phyloP scores from a whole-genome alignment of 768 basidiomycete genomes.

The Leccinum pellstonianum region DNA sequence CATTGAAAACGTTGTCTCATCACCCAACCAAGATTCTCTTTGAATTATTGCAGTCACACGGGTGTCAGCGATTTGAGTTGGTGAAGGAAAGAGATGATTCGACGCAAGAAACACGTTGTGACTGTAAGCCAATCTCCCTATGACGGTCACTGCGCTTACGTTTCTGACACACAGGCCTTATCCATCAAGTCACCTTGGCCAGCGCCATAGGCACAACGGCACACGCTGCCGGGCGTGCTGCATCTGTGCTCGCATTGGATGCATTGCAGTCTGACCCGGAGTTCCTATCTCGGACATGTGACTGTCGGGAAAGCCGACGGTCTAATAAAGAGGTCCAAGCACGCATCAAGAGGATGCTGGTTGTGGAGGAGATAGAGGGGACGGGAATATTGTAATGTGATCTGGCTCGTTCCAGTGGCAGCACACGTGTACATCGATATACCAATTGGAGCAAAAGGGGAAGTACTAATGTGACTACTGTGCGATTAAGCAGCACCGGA shows the following conservation, averaged over 20 bases:
- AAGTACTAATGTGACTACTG: neutral
- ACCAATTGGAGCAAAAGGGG: neutral
- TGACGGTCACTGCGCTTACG: constrained; percentile 18
- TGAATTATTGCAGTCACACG: constrained; percentile 69
- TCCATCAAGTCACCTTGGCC: constrained; percentile 65
- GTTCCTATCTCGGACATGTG: constrained; percentile 63
- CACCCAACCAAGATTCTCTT: constrained; percentile 77
- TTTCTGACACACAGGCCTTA: constrained; percentile 47
- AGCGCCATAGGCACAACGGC: constrained; percentile 52
- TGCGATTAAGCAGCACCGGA: constrained; percentile 27
- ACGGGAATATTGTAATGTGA: constrained; percentile 16
- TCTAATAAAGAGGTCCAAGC: constrained; percentile 40
- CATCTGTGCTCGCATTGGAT: constrained; percentile 66
- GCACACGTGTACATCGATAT: constrained; percentile 9
- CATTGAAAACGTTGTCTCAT: constrained; percentile 66
- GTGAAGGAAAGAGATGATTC: constrained; percentile 46
- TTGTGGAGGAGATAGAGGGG: constrained; percentile 24
- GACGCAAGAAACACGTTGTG: constrained; percentile 42
- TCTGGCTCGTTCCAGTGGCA: neutral
- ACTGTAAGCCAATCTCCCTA: constrained; percentile 42
- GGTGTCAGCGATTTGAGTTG: constrained; percentile 66
- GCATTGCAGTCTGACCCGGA: constrained; percentile 62
- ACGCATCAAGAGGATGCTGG: constrained; percentile 33
- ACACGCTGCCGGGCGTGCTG: constrained; percentile 55
- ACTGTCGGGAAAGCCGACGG: constrained; percentile 49